Evolutionary conservation across 176 grass and related monocot species (phyloP).

Genomic region (Triticum urartu): DNA sequence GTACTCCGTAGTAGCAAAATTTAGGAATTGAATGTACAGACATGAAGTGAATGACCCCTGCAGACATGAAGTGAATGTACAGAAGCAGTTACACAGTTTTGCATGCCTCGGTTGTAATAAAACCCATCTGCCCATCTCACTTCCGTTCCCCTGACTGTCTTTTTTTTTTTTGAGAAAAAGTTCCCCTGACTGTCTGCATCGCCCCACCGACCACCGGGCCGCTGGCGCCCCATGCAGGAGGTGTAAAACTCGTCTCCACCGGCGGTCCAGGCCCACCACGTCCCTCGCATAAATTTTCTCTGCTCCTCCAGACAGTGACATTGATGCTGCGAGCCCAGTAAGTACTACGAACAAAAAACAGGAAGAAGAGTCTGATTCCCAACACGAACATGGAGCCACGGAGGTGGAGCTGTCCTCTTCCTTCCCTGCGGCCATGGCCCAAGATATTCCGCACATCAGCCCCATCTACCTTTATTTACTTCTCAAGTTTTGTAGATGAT

Average conservation of each 20-base stretch:
- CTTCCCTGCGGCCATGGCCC: background rate
- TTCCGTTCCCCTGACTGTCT: background rate
- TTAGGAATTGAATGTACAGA: too few relatives aligned
- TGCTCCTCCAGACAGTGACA: background rate
- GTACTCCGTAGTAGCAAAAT: too few relatives aligned
- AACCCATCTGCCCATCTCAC: background rate
- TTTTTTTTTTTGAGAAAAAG: too few relatives aligned
- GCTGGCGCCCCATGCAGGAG: background rate
- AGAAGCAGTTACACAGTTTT: background rate
- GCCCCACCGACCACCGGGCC: background rate
- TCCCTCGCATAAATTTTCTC: background rate
- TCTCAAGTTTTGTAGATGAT: slow-evolving; percentile 19
- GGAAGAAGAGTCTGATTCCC: background rate
- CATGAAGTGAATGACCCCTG: background rate
- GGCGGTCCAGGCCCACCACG: background rate
- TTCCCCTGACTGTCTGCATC: background rate
- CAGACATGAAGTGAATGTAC: background rate
- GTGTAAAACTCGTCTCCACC: background rate
- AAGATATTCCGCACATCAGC: background rate
- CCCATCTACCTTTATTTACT: slow-evolving; percentile 6
- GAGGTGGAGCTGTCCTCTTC: background rate
- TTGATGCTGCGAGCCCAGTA: background rate
- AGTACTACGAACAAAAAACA: background rate
- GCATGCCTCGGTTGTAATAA: background rate
- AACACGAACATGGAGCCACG: background rate